Base-by-base conservation (phyloP, 441 rosid genomes). In the Jatropha podagrica region DNA sequence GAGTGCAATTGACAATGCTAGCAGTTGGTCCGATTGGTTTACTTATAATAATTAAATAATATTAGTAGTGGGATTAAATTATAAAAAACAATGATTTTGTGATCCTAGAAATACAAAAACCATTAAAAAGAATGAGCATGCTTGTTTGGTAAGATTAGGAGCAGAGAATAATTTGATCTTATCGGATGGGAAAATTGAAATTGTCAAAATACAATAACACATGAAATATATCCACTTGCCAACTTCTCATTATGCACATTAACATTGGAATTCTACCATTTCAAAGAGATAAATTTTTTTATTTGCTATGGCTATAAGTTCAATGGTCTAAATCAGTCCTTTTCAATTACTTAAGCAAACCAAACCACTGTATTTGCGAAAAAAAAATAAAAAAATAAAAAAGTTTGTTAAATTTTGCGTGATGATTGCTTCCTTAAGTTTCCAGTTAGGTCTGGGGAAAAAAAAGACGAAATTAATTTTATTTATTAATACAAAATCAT, bases 251-350 rank as follows among this genome's bases (percentile, higher is more conserved):
- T 7, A 20, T 58, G 62, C 8, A 23, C 23, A 23, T 23, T 23
- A 23, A 23, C 32, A 1, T 8, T 58, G 26, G 23, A 58, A 26
- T 1, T 56, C 8, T 7, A 41, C 42, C 42, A 26, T 26, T 48
- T 49, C 15, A 37, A 44, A 32, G 0, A 32, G 32, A 32, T 32
- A 32, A 32, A 32, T 32, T 32, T 14, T 18, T 60, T 54, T 3
- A 32, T 54, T 42, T 13, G 1, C 13, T 18, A 14, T 54, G 1
- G 15, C 20, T 54, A 17, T 54, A 15, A 0, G 37, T 55, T 63
- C 9, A 41, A 54, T 41, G 26, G 75, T 42, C 66, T 17, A 41
- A n/a, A 58, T 32, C 32, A 32, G 2, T 46, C 80, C 71, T 60
- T 40, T 58, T 9, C 32, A 9, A 5, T 71, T 65, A 69, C 55